phyloP scores from a whole-genome alignment of 306 rosid species.

The Corylus americana region DNA sequence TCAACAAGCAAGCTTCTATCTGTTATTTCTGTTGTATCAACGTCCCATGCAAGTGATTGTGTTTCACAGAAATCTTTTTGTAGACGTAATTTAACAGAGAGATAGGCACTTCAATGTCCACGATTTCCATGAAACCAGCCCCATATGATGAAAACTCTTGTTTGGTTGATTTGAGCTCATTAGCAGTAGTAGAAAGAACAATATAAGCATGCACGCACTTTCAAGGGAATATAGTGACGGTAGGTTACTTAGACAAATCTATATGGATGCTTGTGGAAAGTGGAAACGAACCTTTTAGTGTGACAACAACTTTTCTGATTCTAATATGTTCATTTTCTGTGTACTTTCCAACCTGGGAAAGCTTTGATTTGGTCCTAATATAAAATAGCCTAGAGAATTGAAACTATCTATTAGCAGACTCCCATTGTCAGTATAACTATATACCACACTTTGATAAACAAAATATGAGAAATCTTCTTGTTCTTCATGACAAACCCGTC shows the following conservation, averaged over 20 bases:
- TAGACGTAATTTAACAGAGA: background rate
- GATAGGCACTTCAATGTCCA: background rate
- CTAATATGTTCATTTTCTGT: slow-evolving; percentile 28
- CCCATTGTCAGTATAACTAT: slow-evolving; percentile 21
- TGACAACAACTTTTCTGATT: slow-evolving; percentile 9
- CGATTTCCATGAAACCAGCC: background rate
- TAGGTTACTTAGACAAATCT: too few relatives aligned
- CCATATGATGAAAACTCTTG: background rate
- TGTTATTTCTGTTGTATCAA: background rate
- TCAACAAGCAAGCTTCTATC: background rate
- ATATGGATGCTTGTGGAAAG: background rate
- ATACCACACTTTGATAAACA: slow-evolving; percentile 15
- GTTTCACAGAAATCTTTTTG: background rate
- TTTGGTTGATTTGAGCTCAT: background rate
- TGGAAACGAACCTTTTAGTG: slow-evolving; percentile 2
- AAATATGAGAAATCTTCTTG: slow-evolving; percentile 13
- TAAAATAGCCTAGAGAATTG: background rate
- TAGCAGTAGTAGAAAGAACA: background rate
- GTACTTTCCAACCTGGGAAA: slow-evolving; percentile 11
- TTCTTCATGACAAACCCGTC: slow-evolving; percentile 27
- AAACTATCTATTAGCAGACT: slow-evolving; percentile 14
- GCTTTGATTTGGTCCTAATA: slow-evolving; percentile 12
- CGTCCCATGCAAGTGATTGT: background rate
- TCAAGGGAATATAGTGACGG: background rate
- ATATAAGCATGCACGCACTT: background rate